phyloP scores from a whole-genome alignment of 2,329 filamentous ascomycete species.

The Fusarium sp. region DNA sequence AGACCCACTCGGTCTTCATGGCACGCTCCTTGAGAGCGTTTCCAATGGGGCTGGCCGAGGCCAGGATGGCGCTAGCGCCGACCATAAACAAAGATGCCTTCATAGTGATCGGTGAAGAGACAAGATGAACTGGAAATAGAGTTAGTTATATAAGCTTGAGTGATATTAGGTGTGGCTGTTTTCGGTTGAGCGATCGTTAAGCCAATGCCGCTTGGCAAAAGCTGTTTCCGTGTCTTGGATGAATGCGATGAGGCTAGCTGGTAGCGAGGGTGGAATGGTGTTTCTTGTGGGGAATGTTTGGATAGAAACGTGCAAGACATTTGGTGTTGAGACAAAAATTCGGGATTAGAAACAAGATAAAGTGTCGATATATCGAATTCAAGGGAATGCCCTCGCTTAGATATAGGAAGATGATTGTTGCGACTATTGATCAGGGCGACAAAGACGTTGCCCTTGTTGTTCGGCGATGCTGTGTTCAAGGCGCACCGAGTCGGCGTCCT shows the following conservation, averaged over 20 bases:
- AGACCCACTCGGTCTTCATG: conserved; percentile 56
- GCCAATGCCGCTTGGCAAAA: conserved; percentile 35
- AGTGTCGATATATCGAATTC: conserved; percentile 16
- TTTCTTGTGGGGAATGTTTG: conserved; percentile 41
- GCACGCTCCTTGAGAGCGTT: conserved; percentile 54
- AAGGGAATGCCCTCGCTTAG: conserved; percentile 7
- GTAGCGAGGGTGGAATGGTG: conserved; percentile 33
- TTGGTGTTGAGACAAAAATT: conserved; percentile 36
- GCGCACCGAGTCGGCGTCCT: conserved; percentile 14
- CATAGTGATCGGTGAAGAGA: conserved; percentile 55
- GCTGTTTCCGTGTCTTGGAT: conserved; percentile 35
- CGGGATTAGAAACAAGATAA: conserved; percentile 3
- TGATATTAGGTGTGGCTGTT: conserved; percentile 33
- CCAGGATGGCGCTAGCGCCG: conserved; percentile 60
- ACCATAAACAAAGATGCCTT: conserved; percentile 62
- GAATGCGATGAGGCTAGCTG: conserved; percentile 36
- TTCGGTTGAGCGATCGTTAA: conserved; percentile 22
- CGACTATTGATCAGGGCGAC: conserved; percentile 11
- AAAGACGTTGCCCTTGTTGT: conserved; percentile 3
- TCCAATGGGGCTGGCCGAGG: conserved; percentile 56
- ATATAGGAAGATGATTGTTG: conserved; percentile 1
- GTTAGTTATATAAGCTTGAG: conserved; percentile 42
- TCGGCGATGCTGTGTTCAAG: conserved; percentile 13
- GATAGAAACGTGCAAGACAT: conserved; percentile 39
- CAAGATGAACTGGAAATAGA: conserved; percentile 30